Evolutionary conservation across 2,329 filamentous ascomycete genomes (phyloP).

Genomic region (Cordyceps cateniannulata): DNA sequence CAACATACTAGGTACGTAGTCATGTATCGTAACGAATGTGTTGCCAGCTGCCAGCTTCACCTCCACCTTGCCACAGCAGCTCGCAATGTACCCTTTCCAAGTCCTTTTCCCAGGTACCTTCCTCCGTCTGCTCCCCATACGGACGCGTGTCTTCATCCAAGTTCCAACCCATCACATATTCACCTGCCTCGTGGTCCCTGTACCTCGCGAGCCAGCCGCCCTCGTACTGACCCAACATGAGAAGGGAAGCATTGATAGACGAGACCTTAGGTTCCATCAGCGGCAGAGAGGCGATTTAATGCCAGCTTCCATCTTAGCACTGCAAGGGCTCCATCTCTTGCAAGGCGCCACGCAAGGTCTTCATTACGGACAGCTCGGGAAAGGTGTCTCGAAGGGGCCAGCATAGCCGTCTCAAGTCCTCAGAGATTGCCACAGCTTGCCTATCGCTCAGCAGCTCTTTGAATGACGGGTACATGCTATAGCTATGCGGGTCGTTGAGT

Average conservation of each 20-base stretch:
- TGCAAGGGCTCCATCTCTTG: conserved; percentile 7
- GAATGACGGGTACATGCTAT: not conserved
- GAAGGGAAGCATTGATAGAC: conserved; percentile 18
- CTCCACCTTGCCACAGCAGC: conserved; percentile 21
- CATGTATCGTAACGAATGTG: conserved; percentile 16
- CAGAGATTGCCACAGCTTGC: not conserved
- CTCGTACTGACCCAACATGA: conserved; percentile 21
- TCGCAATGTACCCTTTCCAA: conserved; percentile 20
- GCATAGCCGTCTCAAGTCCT: not conserved
- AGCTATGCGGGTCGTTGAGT: not conserved
- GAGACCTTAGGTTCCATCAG: conserved; percentile 25
- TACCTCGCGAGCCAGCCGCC: conserved; percentile 20
- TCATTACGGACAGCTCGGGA: conserved; percentile 5
- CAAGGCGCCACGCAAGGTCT: conserved; percentile 4
- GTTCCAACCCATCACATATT: conserved; percentile 18
- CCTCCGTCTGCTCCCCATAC: conserved; percentile 12
- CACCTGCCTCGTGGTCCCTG: conserved; percentile 15
- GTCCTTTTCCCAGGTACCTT: conserved; percentile 19
- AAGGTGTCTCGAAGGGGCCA: conserved; percentile 8
- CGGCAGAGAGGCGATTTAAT: conserved; percentile 21
- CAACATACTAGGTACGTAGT: conserved; percentile 17
- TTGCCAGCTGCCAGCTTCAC: conserved; percentile 19
- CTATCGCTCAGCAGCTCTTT: conserved; percentile 2
- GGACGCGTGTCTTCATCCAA: conserved; percentile 15
- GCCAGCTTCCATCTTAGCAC: conserved; percentile 18